Evolutionary conservation across 1,284 basidiomycete genomes (phyloP).

Genomic region (Ganoderma lucidum): DNA sequence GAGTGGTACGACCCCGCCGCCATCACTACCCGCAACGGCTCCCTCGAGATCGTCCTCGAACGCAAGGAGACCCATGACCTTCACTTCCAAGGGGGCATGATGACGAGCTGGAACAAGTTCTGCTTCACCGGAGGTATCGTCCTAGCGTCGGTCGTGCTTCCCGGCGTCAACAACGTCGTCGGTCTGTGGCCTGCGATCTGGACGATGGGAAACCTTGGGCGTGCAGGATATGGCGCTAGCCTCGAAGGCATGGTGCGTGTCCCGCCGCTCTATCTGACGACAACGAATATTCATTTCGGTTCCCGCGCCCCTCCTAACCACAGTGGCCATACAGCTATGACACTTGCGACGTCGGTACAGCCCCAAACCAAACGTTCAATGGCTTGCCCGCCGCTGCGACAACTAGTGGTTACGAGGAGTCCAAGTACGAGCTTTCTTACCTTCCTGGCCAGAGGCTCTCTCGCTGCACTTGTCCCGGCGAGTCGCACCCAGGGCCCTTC

Average conservation of each 20-base stretch:
- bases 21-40: constrained; percentile 81
- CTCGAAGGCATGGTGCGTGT: constrained; percentile 55
- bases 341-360: constrained; percentile 64
- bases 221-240: constrained; percentile 67
- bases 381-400: constrained; percentile 50
- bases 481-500: constrained; percentile 84
- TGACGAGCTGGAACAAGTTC: constrained; percentile 90
- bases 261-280: background rate
- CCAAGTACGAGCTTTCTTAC: constrained; percentile 57
- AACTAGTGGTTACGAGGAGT: constrained; percentile 46
- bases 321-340: constrained; percentile 67
- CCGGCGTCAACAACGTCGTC: constrained; percentile 69
- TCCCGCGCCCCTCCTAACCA: background rate
- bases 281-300: background rate
- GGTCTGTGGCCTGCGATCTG: constrained; percentile 67
- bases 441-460: constrained; percentile 82
- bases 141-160: constrained; percentile 76
- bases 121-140: constrained; percentile 92
- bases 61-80: constrained; percentile 75
- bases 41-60: constrained; percentile 82
- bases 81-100: constrained; percentile 76
- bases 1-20: constrained; percentile 84
- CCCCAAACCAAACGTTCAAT: constrained; percentile 56
- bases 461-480: constrained; percentile 83
- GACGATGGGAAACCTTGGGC: constrained; percentile 65